phyloP scores from a whole-genome alignment of 2,329 filamentous ascomycete species.

The Gliomastix tumulicola region DNA sequence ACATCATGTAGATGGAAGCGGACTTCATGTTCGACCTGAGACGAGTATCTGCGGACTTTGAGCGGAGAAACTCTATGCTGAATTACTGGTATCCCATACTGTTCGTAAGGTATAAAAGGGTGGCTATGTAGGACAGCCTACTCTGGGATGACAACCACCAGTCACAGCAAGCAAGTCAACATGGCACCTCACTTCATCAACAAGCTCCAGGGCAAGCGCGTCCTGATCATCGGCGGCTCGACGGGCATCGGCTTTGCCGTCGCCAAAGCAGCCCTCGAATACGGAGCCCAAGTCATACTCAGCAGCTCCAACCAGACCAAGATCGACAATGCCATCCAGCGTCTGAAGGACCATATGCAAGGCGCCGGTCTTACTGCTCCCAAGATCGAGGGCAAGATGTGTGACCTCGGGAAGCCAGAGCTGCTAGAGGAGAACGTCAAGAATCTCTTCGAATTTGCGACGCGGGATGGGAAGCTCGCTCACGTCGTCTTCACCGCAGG shows the following conservation, averaged over 20 bases:
- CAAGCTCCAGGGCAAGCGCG: constrained; percentile 25
- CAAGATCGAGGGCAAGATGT: constrained; percentile 12
- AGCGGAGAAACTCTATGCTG: too few relatives aligned
- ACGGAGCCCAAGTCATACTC: constrained; percentile 50
- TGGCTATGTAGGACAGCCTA: too few relatives aligned
- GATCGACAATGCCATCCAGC: constrained; percentile 35
- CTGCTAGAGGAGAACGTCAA: constrained; percentile 31
- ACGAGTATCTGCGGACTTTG: too few relatives aligned
- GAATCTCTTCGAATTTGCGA: constrained; percentile 35
- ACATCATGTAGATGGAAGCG: too few relatives aligned
- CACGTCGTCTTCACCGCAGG: constrained; percentile 54
- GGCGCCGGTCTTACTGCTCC: background rate
- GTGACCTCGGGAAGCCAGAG: constrained; percentile 9
- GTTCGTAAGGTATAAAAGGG: too few relatives aligned
- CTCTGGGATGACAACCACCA: too few relatives aligned
- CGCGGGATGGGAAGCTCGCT: constrained; percentile 42
- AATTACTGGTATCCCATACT: too few relatives aligned
- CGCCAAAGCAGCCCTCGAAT: constrained; percentile 48
- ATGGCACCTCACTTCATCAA: constrained; percentile 4
- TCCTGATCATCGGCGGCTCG: constrained; percentile 58
- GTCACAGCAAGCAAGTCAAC: background rate
- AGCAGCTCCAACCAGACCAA: constrained; percentile 48
- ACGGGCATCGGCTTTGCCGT: constrained; percentile 56
- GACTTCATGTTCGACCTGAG: too few relatives aligned
- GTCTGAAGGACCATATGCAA: constrained; percentile 22